These are phyloP conservation scores for Zalaria sp. DNA, from an alignment of 2,329 filamentous ascomycete species.

Conservation along the genomic window DNA sequence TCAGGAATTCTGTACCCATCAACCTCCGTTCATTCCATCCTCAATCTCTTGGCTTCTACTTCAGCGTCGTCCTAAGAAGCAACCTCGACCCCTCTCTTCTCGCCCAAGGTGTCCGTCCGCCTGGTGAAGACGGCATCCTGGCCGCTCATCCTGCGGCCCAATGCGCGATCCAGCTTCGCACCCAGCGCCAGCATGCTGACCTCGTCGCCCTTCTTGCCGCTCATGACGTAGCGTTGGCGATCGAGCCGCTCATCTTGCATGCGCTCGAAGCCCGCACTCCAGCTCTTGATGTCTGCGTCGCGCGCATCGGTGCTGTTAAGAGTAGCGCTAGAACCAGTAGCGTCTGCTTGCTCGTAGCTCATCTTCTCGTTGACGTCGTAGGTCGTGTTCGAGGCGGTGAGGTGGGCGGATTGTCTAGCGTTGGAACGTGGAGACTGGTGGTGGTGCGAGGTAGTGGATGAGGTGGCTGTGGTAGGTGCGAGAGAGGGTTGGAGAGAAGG, in stretches of 20 bases:
- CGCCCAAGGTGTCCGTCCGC: slow-evolving; percentile 11
- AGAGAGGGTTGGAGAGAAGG: slow-evolving; percentile 37
- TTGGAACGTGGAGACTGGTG: neutral
- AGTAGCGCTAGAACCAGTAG: slow-evolving; percentile 12
- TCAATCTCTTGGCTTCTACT: no score
- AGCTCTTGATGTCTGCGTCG: slow-evolving; percentile 54
- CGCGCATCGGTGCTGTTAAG: slow-evolving; percentile 29
- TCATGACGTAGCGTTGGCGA: slow-evolving; percentile 68
- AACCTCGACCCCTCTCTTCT: neutral
- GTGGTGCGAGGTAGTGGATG: slow-evolving; percentile 10
- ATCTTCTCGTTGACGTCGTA: slow-evolving; percentile 15
- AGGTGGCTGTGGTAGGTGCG: slow-evolving; percentile 18
- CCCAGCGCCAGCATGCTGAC: slow-evolving; percentile 77
- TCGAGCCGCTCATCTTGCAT: slow-evolving; percentile 80
- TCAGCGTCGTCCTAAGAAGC: neutral
- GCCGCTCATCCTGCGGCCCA: slow-evolving; percentile 71
- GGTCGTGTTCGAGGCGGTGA: slow-evolving; percentile 3
- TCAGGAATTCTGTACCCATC: no score
- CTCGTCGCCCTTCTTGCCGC: slow-evolving; percentile 65
- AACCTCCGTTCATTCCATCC: no score
- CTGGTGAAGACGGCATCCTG: slow-evolving; percentile 79
- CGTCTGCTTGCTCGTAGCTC: slow-evolving; percentile 9
- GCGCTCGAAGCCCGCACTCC: slow-evolving; percentile 67
- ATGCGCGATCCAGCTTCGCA: slow-evolving; percentile 78
- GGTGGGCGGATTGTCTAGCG: neutral